These are phyloP conservation scores for Mycena crocata DNA, from an alignment of 768 basidiomycete species.

Conservation along the genomic window DNA sequence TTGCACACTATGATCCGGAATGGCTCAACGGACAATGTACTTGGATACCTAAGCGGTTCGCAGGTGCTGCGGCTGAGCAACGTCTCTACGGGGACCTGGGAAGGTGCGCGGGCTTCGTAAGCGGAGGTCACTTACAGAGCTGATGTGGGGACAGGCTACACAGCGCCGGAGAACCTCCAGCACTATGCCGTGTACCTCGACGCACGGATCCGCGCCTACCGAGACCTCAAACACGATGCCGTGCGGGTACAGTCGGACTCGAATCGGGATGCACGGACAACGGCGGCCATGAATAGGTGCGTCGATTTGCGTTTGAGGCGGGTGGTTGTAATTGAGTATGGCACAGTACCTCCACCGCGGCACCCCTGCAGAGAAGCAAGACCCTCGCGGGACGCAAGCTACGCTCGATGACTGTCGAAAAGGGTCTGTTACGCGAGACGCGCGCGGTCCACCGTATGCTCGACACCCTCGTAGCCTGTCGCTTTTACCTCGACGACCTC, in stretches of 20 bases:
- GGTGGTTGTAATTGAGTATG: not conserved
- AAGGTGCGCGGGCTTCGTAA: constrained; percentile 64
- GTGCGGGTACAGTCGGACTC: constrained; percentile 93
- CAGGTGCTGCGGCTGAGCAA: constrained; percentile 87
- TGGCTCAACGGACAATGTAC: constrained; percentile 94
- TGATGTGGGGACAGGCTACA: constrained; percentile 69
- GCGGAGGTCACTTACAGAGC: not conserved
- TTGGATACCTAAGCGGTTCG: constrained; percentile 82
- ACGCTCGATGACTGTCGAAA: constrained; percentile 93
- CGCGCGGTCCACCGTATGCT: constrained; percentile 92
- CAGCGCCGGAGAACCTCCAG: constrained; percentile 86
- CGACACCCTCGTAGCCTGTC: constrained; percentile 87
- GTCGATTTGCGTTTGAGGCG: not conserved
- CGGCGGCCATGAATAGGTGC: constrained; percentile 61
- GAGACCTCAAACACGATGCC: constrained; percentile 93
- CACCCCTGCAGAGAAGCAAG: constrained; percentile 68
- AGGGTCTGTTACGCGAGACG: constrained; percentile 93
- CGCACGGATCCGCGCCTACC: constrained; percentile 86
- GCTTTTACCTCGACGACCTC: constrained; percentile 95
- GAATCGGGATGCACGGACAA: constrained; percentile 86
- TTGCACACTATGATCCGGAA: constrained; percentile 97
- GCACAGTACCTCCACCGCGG: not conserved
- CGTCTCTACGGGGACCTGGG: constrained; percentile 86
- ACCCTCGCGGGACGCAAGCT: constrained; percentile 87
- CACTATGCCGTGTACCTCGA: constrained; percentile 92